Percentiles rank a stretch among this genome's conserved stretches.
Evolutionary conservation across 2,329 filamentous ascomycete genomes (phyloP).

Genomic region (Dendryphion nanum): DNA sequence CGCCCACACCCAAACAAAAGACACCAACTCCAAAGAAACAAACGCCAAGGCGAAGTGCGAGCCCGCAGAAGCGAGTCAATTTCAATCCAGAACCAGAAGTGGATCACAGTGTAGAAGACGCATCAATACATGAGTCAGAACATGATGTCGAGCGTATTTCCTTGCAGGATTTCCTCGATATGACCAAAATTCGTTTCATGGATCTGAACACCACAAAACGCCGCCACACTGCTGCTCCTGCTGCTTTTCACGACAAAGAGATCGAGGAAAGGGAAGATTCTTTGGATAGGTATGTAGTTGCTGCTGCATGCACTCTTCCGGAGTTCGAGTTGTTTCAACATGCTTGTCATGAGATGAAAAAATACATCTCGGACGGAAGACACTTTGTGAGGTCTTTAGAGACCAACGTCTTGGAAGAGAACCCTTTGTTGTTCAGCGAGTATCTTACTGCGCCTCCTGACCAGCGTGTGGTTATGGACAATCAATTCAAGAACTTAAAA

Average conservation of each 20-base stretch:
- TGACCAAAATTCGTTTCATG: constrained; percentile 98
- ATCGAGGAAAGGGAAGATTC: constrained; percentile 49
- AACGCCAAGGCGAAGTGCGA: constrained; percentile 26
- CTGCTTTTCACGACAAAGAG: constrained; percentile 35
- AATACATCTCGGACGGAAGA: constrained; percentile 91
- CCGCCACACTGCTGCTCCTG: constrained; percentile 67
- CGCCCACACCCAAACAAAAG: constrained; percentile 41
- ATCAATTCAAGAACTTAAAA: constrained; percentile 96
- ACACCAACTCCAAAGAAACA: constrained; percentile 37
- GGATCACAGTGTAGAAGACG: constrained; percentile 30
- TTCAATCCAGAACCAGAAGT: constrained; percentile 29
- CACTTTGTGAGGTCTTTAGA: constrained; percentile 90
- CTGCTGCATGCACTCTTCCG: constrained; percentile 85
- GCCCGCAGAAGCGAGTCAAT: constrained; percentile 33
- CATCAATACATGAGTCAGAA: constrained; percentile 14
- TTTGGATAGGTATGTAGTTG: constrained; percentile 78
- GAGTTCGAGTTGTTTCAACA: constrained; percentile 95
- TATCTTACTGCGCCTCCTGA: constrained; percentile 84
- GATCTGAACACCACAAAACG: constrained; percentile 95
- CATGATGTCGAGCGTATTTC: constrained; percentile 64
- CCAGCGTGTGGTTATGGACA: constrained; percentile 85
- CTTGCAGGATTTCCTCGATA: constrained; percentile 86
- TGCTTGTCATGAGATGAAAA: constrained; percentile 92
- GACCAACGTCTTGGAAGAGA: constrained; percentile 81
- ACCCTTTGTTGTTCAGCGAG: constrained; percentile 86